phyloP scores from a whole-genome alignment of 345 rosid genomes.

The Cochlearia excelsa region DNA sequence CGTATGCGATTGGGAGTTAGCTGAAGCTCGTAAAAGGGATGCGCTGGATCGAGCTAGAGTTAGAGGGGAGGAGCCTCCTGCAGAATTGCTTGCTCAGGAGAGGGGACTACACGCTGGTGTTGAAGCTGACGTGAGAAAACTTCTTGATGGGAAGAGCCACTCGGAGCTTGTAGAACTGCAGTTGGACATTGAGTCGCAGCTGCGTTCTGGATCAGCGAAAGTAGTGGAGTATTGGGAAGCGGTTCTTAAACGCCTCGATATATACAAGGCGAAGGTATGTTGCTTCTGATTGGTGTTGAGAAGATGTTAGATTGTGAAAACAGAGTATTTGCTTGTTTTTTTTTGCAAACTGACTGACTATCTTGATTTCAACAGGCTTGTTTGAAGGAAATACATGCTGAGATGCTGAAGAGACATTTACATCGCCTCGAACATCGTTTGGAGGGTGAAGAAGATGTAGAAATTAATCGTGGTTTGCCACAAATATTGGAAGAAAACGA shows the following conservation, averaged over 20 bases:
- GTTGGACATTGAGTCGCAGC: conserved; percentile 67
- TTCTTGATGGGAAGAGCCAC: conserved; percentile 77
- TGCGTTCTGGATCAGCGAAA: conserved; percentile 87
- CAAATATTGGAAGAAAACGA: conserved; percentile 53
- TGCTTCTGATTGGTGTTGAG: background rate
- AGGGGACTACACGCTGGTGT: conserved; percentile 88
- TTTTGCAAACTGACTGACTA: conserved; percentile 8
- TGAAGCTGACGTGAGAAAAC: conserved; percentile 72
- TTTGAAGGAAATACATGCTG: conserved; percentile 85
- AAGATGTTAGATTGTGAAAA: too few relatives aligned
- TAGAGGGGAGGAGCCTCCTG: conserved; percentile 93
- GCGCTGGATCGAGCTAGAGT: conserved; percentile 88
- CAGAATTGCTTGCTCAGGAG: conserved; percentile 87
- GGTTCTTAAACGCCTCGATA: conserved; percentile 79
- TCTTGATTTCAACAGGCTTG: conserved; percentile 59
- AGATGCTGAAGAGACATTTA: conserved; percentile 72
- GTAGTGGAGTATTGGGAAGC: conserved; percentile 99
- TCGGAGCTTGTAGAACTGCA: conserved; percentile 64
- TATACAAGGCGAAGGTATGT: conserved; percentile 89
- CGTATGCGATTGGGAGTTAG: conserved; percentile 91
- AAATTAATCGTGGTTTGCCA: conserved; percentile 35
- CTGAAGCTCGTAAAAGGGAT: conserved; percentile 85
- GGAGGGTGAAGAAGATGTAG: conserved; percentile 48
- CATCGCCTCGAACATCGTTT: conserved; percentile 70
- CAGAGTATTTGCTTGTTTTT: background rate